Base-by-base conservation (phyloP, 805 yeast species). In the Wickerhamiella australiensis region DNA sequence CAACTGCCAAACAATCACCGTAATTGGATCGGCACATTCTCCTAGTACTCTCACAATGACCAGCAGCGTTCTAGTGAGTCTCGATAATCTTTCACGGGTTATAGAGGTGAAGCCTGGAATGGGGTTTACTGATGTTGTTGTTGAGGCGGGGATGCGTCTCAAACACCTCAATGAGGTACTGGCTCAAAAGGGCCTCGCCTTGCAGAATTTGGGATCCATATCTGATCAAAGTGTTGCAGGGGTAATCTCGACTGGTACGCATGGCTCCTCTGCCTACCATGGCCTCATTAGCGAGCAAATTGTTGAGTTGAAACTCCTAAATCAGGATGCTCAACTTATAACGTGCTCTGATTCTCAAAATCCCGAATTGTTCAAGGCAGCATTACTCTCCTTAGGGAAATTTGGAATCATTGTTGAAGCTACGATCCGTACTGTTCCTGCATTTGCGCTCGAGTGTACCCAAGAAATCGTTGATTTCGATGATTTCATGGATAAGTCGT, bases 191-290 rank as follows among this genome's bases (percentile, higher is more conserved):
- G 81, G 82, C 1, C 74, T 85, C 52, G 94, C 95, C 4, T 70
- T 90, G 51, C 97, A 90, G 65, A 90, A 84, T 59, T 69, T 92
- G 59, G 97, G 97, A 1, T 87, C 96, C 1, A 90, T 90, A 49
- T 79, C 92, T 37, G 96, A 86, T 54, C 97, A 90, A 63, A 83
- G 94, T 13, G 72, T 87, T 22, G 97, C 94, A 2, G 98, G 98
- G n/a, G 79, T 88, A 56, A 86, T 92, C 42, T 82, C 95, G 1
- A 90, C 97, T 0, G 97, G 97, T 25, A 87, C 97, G 0, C 98
- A 90, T 61, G 98, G 98, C 6, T 83, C 96, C 0, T 80, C 95
- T 8, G 94, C 90, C 38, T 85, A 75, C 63, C 97, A 92, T 60
- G 96, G 97, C 0, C 70, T 88, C 33, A 83, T 90, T 1, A 78